Evolutionary conservation across 768 basidiomycete species (phyloP).

Genomic region (Mycena kentingensis): DNA sequence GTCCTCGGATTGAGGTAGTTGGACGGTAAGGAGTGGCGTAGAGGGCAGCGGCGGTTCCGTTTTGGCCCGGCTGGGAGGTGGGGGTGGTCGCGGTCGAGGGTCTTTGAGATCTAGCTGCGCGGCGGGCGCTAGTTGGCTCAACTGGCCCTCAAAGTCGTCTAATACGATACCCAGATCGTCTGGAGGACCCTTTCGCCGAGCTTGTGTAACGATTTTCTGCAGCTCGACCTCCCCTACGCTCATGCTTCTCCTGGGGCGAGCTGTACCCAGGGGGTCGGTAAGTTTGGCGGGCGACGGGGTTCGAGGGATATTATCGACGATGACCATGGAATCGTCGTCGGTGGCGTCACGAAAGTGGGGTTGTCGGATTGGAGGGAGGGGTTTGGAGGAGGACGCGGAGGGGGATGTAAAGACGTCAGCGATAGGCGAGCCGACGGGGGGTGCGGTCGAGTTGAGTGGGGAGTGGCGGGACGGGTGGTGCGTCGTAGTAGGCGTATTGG

Average conservation of each 20-base stretch:
- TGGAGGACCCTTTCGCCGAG: constrained; percentile 27
- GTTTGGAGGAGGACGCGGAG: constrained; percentile 50
- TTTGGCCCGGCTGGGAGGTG: background rate
- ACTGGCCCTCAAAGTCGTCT: constrained; percentile 71
- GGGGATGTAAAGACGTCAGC: constrained; percentile 49
- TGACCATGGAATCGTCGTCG: constrained; percentile 59
- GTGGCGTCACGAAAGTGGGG: constrained; percentile 36
- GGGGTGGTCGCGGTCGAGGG: constrained; percentile 34
- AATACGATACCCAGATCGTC: constrained; percentile 57
- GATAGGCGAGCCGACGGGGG: constrained; percentile 45
- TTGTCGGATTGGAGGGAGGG: constrained; percentile 59
- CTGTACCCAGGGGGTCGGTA: constrained; percentile 28
- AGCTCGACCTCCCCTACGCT: constrained; percentile 69
- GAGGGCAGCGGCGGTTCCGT: background rate
- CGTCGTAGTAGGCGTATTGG: constrained; percentile 17
- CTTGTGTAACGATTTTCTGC: constrained; percentile 45
- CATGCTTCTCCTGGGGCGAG: constrained; percentile 69
- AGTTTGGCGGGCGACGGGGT: constrained; percentile 35
- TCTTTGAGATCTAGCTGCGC: constrained; percentile 64
- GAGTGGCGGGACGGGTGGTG: constrained; percentile 54
- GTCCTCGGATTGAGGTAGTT: constrained; percentile 31
- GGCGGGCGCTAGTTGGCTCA: constrained; percentile 65
- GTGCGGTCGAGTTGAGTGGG: constrained; percentile 45
- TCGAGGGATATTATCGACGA: constrained; percentile 51
- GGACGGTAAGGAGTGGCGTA: constrained; percentile 35